These are phyloP conservation scores for Saccharum hybrid DNA, from an alignment of 202 grass and related monocot genomes.

Conservation along the genomic window DNA sequence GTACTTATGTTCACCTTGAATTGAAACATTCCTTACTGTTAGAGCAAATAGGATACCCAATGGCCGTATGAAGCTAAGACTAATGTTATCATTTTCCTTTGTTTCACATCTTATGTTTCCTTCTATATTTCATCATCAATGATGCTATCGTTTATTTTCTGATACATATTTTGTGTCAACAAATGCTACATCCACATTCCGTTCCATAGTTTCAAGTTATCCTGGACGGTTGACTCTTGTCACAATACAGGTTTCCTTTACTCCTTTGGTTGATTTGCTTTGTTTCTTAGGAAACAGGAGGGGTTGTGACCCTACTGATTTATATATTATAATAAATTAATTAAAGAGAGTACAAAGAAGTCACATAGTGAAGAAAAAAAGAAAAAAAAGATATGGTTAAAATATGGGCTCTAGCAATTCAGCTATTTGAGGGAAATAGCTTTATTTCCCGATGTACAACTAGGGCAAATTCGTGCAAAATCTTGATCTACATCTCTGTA, in stretches of 20 bases:
- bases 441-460: neutral
- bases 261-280: constrained; percentile 3
- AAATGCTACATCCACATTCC: constrained; percentile 91
- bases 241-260: constrained; percentile 71
- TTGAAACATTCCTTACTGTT: constrained; percentile 7
- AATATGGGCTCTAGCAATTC: neutral
- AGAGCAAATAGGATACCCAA: too few species aligned
- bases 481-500: neutral
- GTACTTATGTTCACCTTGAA: constrained; percentile 38
- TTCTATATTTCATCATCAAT: constrained; percentile 36
- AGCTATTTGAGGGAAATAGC: constrained; percentile 12
- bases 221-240: constrained; percentile 73
- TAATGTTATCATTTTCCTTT: neutral
- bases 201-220: constrained; percentile 89
- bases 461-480: neutral
- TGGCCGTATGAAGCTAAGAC: too few species aligned
- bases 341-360: neutral
- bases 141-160: constrained; percentile 6
- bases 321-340: constrained; percentile 16
- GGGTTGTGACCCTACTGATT: constrained; percentile 5
- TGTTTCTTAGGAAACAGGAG: neutral
- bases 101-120: neutral
- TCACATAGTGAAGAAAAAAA: neutral
- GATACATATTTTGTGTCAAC: constrained; percentile 84
- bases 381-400: neutral